Conservation (phyloP, 306 rosid species). For the Vigna nakashimae region DNA sequence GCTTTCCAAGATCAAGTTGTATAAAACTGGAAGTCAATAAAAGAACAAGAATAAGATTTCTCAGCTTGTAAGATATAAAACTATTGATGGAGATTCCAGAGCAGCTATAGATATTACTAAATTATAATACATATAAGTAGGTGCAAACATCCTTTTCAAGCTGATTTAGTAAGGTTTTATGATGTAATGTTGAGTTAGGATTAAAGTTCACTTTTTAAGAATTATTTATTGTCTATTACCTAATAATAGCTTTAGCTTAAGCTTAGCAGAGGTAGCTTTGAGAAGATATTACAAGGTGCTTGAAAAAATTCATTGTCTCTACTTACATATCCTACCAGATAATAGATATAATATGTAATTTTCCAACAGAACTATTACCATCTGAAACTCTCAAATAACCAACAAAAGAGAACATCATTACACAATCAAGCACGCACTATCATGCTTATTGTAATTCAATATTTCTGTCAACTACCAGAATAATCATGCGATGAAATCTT, state of each 20-base stretch:
- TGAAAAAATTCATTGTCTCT: too few relatives aligned
- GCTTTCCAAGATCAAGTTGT: slow-evolving; percentile 96
- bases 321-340: background rate
- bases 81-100: too few relatives aligned
- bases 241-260: too few relatives aligned
- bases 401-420: slow-evolving; percentile 22
- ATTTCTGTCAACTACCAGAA: background rate
- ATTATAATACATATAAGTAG: too few relatives aligned
- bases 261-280: too few relatives aligned
- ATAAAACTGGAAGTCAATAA: slow-evolving; percentile 73
- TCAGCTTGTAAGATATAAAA: slow-evolving; percentile 9
- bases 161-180: too few relatives aligned
- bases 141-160: too few relatives aligned
- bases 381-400: slow-evolving; percentile 2
- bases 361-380: background rate
- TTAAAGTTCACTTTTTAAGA: background rate
- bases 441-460: slow-evolving; percentile 6
- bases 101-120: too few relatives aligned
- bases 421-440: background rate
- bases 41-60: slow-evolving; percentile 20
- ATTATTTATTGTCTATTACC: slow-evolving; percentile 1
- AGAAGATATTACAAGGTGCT: too few relatives aligned
- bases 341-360: slow-evolving; percentile 6
- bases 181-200: too few relatives aligned
- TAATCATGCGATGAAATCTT: slow-evolving; percentile 7